Percentiles rank a stretch among this genome's conserved stretches.
phyloP scores from a whole-genome alignment of 2,329 filamentous ascomycete genomes.

The Rhynchosporium graminicola region DNA sequence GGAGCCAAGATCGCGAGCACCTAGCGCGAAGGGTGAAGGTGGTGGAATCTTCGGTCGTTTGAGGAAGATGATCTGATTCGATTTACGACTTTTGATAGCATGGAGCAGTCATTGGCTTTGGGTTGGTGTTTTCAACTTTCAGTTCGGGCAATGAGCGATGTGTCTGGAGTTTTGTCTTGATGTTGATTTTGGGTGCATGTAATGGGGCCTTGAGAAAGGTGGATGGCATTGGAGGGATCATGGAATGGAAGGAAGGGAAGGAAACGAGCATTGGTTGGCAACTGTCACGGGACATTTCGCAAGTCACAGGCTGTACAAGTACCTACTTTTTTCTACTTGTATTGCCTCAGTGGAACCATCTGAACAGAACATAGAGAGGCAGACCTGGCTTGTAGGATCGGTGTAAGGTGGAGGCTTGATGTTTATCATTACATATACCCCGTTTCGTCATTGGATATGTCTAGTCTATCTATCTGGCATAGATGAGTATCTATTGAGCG shows the following conservation, averaged over 20 bases:
- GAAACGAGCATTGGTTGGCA: constrained; percentile 22
- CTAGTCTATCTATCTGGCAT: constrained; percentile 15
- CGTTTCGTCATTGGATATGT: constrained; percentile 16
- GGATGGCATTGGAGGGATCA: neutral
- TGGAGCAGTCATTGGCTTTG: constrained; percentile 9
- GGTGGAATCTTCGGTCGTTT: constrained; percentile 55
- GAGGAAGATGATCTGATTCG: constrained; percentile 18
- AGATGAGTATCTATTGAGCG: neutral
- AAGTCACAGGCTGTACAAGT: constrained; percentile 22
- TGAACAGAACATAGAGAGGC: neutral
- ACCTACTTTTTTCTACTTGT: constrained; percentile 19
- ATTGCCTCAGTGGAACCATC: constrained; percentile 8
- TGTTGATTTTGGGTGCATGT: constrained; percentile 6
- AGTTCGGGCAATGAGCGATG: constrained; percentile 14
- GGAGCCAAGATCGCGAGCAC: constrained; percentile 54
- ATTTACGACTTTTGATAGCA: constrained; percentile 14
- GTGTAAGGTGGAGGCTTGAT: constrained; percentile 23
- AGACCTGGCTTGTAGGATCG: constrained; percentile 27
- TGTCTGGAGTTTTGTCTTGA: neutral
- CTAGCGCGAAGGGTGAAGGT: constrained; percentile 55
- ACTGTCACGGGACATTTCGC: constrained; percentile 22
- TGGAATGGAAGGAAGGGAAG: neutral
- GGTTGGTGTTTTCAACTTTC: constrained; percentile 9
- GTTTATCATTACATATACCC: constrained; percentile 26
- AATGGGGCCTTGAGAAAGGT: neutral